Base-by-base conservation (phyloP, 805 yeast genomes). In the Candida incommunis region DNA sequence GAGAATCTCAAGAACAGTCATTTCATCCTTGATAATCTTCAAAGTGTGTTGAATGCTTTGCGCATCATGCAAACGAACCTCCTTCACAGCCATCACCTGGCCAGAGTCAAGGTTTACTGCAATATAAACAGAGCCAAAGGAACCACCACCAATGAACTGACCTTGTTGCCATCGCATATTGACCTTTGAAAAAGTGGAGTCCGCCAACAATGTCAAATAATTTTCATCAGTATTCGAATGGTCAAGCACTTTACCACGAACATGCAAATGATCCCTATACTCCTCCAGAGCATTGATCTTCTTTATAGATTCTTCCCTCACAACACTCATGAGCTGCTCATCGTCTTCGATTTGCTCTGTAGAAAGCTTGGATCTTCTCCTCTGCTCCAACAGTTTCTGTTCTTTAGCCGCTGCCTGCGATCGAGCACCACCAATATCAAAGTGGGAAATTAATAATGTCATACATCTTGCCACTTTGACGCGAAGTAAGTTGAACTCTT, bases 151-250 rank as follows among this genome's bases (percentile, higher is more conserved):
- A 55, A 92, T 76, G 56, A 79, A 85, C 50, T 80, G 76, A 41
- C 96, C 94, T 65, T 90, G 94, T 61, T 92, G 96, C 98, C 98
- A 92, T 62, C 95, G 78, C 50, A 92, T 86, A 0, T 96, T 81
- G 23, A 88, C 82, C 53, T 87, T 82, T 2, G 95, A 82, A 55
- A 87, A 78, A 0, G 94, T 81, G 0, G 95, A 83, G 0, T 96
- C 95, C 46, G 94, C 69, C 45, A 85, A 78, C 11, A 31, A n/a
- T 1, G 92, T 75, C 41, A 92, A 73, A 55, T 80, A 85, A 60
- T 87, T 94, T 56, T 87, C 84, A 55, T 86, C 96, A 48, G 82
- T 77, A 56, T 84, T 88, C 2, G 82, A 74, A 45, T 82, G 88
- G 62, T 92, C 97, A 46, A 92, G 66, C 1, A 92, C 95, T 56